Evolutionary conservation across 345 rosid species (phyloP).

Genomic region (Chamaenerion angustifolium): DNA sequence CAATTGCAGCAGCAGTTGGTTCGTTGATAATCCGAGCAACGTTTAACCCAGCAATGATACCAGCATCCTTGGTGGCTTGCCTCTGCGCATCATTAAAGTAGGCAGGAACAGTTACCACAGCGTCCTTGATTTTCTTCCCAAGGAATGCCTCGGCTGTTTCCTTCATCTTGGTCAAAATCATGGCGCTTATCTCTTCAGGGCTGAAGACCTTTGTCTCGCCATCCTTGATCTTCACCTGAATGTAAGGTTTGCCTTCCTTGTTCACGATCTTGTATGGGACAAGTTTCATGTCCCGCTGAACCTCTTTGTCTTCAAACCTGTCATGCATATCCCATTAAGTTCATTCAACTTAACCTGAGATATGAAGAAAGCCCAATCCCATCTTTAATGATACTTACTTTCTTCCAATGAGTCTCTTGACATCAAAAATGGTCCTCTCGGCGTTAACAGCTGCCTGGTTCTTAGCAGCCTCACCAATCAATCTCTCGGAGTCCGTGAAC

Average conservation of each 20-base stretch:
- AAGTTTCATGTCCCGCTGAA: conserved; percentile 80
- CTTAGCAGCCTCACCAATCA: conserved; percentile 96
- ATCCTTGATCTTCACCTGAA: conserved; percentile 72
- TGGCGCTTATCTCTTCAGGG: conserved; percentile 91
- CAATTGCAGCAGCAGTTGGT: conserved; percentile 97
- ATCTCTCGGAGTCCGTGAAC: conserved; percentile 78
- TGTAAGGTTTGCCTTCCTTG: conserved; percentile 86
- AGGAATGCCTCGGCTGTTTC: conserved; percentile 94
- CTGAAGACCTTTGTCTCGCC: conserved; percentile 90
- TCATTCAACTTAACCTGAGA: neutral
- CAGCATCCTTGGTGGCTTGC: conserved; percentile 95
- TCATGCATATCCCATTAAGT: neutral
- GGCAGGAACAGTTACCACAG: conserved; percentile 97
- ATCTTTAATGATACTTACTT: conserved; percentile 28
- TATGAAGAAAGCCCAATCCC: neutral
- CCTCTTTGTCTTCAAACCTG: conserved; percentile 86
- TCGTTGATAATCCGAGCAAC: conserved; percentile 93
- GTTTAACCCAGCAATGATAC: conserved; percentile 78
- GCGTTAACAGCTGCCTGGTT: conserved; percentile 83
- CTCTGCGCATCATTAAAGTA: conserved; percentile 96
- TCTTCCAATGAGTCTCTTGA: conserved; percentile 89
- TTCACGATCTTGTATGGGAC: conserved; percentile 79
- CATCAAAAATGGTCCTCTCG: conserved; percentile 82
- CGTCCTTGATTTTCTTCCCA: conserved; percentile 92
- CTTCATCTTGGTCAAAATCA: conserved; percentile 82